Evolutionary conservation across 768 basidiomycete genomes (phyloP).

Genomic region (Inosperma sp.): DNA sequence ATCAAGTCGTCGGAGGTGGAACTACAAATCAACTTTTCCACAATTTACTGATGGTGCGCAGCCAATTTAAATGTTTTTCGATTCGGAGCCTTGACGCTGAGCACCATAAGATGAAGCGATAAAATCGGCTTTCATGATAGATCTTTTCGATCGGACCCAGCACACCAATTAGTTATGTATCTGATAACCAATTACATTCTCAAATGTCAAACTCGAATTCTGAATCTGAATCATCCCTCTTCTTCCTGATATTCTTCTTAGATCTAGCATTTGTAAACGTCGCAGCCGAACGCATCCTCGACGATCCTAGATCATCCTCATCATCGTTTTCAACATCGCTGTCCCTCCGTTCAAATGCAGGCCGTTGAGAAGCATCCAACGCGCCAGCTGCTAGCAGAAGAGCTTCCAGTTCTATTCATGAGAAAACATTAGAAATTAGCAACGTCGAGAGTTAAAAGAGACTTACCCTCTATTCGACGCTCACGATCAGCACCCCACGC

Average conservation of each 20-base stretch:
- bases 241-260: constrained; percentile 52
- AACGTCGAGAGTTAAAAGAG: constrained; percentile 10
- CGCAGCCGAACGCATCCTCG: constrained; percentile 51
- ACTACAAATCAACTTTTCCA: no score
- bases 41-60: no score
- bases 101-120: no score
- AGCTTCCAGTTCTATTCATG: constrained; percentile 59
- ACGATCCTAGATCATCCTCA: constrained; percentile 46
- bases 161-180: no score
- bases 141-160: no score
- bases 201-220: constrained; percentile 80
- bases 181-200: no score
- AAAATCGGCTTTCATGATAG: no score
- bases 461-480: constrained; percentile 67
- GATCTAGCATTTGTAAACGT: constrained; percentile 51
- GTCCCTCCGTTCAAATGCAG: constrained; percentile 27
- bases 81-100: no score
- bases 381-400: constrained; percentile 61
- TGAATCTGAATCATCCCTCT: constrained; percentile 49
- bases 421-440: constrained; percentile 5
- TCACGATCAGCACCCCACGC: constrained; percentile 82
- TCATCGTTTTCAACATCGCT: constrained; percentile 44
- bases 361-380: constrained; percentile 53
- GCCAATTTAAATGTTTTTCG: no score
- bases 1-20: no score